Percentiles rank a stretch among this genome's conserved stretches.
phyloP scores from a whole-genome alignment of 192 early-diverging fungal species.

The Entrophospora sp. region DNA sequence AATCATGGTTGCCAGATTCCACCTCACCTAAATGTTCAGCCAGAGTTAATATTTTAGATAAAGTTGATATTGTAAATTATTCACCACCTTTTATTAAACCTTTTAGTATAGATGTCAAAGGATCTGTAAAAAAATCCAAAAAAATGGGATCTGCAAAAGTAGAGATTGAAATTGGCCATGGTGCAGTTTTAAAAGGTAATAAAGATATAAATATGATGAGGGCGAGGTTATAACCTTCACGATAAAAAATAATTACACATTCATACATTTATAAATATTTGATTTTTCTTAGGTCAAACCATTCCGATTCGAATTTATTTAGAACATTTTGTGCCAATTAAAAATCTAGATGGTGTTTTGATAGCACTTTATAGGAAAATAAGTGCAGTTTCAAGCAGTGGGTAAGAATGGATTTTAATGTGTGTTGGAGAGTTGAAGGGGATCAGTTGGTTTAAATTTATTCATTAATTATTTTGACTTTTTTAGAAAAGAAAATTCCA shows the following conservation, averaged over 20 bases:
- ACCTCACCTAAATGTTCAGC: not conserved
- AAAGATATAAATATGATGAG: not conserved
- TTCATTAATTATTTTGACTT: not conserved
- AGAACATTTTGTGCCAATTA: not conserved
- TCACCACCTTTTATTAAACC: not conserved
- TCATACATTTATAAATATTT: not conserved
- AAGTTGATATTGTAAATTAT: not conserved
- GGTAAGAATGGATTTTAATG: not conserved
- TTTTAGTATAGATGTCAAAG: slow-evolving; percentile 3
- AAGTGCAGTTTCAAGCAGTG: not conserved
- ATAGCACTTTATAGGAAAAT: not conserved
- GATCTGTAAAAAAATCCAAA: not conserved
- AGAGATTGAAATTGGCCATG: not conserved
- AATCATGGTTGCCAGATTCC: not conserved
- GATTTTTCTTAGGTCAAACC: not conserved
- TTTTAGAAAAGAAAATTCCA: not conserved
- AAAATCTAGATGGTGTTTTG: slow-evolving; percentile 1
- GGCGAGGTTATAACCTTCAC: not conserved
- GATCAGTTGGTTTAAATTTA: not conserved
- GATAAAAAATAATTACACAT: not conserved
- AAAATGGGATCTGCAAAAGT: not conserved
- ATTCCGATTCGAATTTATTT: slow-evolving; percentile 1
- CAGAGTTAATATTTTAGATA: not conserved
- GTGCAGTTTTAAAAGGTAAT: slow-evolving; percentile 2
- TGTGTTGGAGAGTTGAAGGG: too few relatives aligned